These are phyloP conservation scores for Arabidopsis thaliana DNA, from an alignment of 345 rosid species.

Conservation along the genomic window TAIR10.1 NC_003070.9:23025001-23025500, in stretches of 20 bases:
- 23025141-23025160: too few species aligned
- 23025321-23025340: constrained; percentile 70
- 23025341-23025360: constrained; percentile 80
- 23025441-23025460: constrained; percentile 32
- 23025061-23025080: neutral
- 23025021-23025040: neutral
- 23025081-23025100: constrained; percentile 8
- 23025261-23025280: constrained; percentile 50
- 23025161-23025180: too few species aligned
- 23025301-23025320: constrained; percentile 85
- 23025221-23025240: constrained; percentile 66
- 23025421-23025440: constrained; percentile 17
- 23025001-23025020: constrained; percentile 38
- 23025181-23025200: constrained; percentile 39
- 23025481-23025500: constrained; percentile 36
- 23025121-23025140: neutral
- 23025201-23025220: constrained; percentile 81
- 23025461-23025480: constrained; percentile 12
- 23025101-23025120: neutral
- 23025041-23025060: neutral
- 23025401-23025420: constrained; percentile 38
- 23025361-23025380: constrained; percentile 58
- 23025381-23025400: constrained; percentile 54
- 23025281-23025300: constrained; percentile 61
- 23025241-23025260: constrained; percentile 54